Base-by-base conservation (phyloP, 352 stramenopile genomes). In the Blastocystis sp. region DNA sequence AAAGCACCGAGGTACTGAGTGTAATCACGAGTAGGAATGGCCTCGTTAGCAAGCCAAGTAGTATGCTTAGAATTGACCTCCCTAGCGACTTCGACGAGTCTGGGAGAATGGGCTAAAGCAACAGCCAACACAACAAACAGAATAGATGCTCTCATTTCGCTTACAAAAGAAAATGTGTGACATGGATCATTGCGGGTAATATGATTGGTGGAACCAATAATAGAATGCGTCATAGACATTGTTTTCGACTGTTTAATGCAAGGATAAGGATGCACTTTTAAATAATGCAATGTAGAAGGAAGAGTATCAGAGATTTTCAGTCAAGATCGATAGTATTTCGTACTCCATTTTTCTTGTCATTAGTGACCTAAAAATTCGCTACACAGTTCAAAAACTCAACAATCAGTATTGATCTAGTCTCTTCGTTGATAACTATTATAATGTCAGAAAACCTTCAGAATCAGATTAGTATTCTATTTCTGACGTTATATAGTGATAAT, bases 1-100 rank as follows among this genome's bases (percentile, higher is more conserved):
- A 89, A 35, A 78, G 66, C 78, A 77, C 78, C 78, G 30, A 89
- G 15, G 24, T 77, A 79, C 48, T 89, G 42, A 56, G 78, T 89
- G 60, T 66, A 89, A 27, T 89, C 66, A 79, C 66, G 60, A 19
- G 66, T 79, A 56, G 60, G 60, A 79, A 79, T 79, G 42, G 66
- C 58, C 51, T 79, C 66, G 54, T 79, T 66, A 78, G 78, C 78
- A 22, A 79, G 1, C 78, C 78, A 89, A 66, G 78, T 89, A 53
- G 78, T 79, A 24, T 89, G 56, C n/a, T 30, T 60, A 44, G 60
- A 3, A 57, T 89, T 89, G 30, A 89, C 78, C 40, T 76, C 33
- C 66, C 76, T 79, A 48, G 66, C 66, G 13, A 89, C 51, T 27
- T 89, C 60, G 13, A 79, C 78, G 33, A 79, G 66, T 76, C 66